Evolutionary conservation across 768 basidiomycete genomes (phyloP).

Genomic region (Lactarius vividus): DNA sequence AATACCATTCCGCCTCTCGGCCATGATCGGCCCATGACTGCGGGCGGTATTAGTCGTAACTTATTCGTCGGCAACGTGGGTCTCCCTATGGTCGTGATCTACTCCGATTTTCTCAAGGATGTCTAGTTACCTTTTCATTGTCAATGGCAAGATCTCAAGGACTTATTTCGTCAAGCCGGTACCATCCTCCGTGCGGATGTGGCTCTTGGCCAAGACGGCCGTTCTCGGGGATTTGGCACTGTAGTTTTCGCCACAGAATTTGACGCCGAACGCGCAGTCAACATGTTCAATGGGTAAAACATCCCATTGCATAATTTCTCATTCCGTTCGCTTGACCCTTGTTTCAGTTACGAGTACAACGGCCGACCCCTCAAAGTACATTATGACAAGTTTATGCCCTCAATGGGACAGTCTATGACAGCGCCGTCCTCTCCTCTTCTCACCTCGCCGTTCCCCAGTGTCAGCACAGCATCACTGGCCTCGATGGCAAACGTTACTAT

Average conservation of each 20-base stretch:
- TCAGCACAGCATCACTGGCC: conserved; percentile 1
- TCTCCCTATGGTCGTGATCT: conserved; percentile 30
- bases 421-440: conserved; percentile 26
- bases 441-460: conserved; percentile 7
- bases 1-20: conserved; percentile 31
- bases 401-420: conserved; percentile 31
- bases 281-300: conserved; percentile 86
- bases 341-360: conserved; percentile 76
- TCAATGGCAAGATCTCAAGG: conserved; percentile 98
- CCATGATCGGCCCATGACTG: conserved; percentile 32
- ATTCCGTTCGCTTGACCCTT: neutral
- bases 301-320: neutral
- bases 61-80: conserved; percentile 89
- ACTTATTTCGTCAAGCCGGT: conserved; percentile 89
- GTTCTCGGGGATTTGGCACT: conserved; percentile 90
- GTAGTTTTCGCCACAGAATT: conserved; percentile 80
- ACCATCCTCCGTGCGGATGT: conserved; percentile 90
- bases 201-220: conserved; percentile 80
- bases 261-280: conserved; percentile 82
- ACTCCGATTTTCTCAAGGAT: conserved; percentile 25
- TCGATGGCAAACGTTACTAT: conserved; percentile 14
- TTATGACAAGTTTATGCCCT: conserved; percentile 73
- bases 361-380: conserved; percentile 87
- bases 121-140: conserved; percentile 83
- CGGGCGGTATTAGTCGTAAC: conserved; percentile 44